Base-by-base conservation (phyloP, 345 rosid genomes). In the Theobroma cacao region DNA sequence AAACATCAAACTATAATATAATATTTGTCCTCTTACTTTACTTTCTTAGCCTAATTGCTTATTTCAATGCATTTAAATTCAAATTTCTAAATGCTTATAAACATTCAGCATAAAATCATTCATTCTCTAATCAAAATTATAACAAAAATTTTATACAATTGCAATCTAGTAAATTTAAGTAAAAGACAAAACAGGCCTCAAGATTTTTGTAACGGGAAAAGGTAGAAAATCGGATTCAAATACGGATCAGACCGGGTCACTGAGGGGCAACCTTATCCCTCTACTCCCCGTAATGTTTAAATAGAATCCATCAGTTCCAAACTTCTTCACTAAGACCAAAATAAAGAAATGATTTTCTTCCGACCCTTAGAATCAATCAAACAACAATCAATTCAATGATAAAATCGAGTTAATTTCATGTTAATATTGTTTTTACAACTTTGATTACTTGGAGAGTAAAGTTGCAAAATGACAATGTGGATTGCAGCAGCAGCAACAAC, bases 401-500 rank as follows among this genome's bases (percentile, higher is more conserved):
- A 18, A 47, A 28, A 47, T 70, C 26, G 13, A 26, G n/a, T 43
- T 26, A 43, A 43, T 67, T 67, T 67, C 33, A 41, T 66, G 52
- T 41, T 66, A 66, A 22, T 67, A 24, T 3, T 47, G 12, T 41
- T 47, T n/a, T 41, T 40, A 67, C 4, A 43, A 24, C 53, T 43
- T 67, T 28, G 7, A 11, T 68, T 68, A 15, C 53, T 66, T 22
- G 7, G 55, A 14, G 40, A 50, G 12, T 71, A 34, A 38, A 56
- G 40, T 36, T 55, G 10, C 33, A 40, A 9, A 22, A 74, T 22
- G 17, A 40, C 65, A 26, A 74, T 58, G 77, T 74, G 36, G 67
- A 58, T 58, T 34, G 64, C 33, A 55, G 48, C 70, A 11, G 56
- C 77, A 26, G 31, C 52, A 64, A 15, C 67, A 75, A 47, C 66